These are phyloP conservation scores for Cyclotella distinguenda DNA, from an alignment of 108 stramenopile genomes.

Conservation along the genomic window DNA sequence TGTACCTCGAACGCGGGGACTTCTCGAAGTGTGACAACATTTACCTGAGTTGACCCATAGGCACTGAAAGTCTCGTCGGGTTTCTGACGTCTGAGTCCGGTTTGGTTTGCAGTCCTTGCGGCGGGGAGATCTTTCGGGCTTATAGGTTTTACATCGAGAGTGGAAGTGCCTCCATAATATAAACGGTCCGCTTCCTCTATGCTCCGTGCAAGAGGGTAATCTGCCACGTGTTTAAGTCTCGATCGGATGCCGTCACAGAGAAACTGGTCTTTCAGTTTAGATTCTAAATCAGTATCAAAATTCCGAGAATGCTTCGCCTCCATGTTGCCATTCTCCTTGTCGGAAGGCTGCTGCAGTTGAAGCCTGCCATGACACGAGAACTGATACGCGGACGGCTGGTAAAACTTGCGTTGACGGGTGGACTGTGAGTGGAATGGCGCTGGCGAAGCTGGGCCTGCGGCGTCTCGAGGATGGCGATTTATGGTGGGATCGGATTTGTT, in stretches of 20 bases:
- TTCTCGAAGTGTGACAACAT: constrained; percentile 28
- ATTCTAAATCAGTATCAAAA: constrained; percentile 5
- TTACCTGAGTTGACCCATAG: constrained; percentile 42
- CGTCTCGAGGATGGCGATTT: too few species aligned
- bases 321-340: not conserved
- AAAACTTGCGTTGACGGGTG: constrained; percentile 16
- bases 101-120: too few species aligned
- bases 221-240: constrained; percentile 30
- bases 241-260: constrained; percentile 31
- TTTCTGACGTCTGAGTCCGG: too few species aligned
- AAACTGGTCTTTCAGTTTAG: constrained; percentile 15
- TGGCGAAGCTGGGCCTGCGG: not conserved
- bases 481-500: not conserved
- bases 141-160: constrained; percentile 12
- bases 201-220: constrained; percentile 27
- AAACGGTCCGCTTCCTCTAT: constrained; percentile 37
- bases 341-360: constrained; percentile 11
- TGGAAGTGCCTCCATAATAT: too few species aligned
- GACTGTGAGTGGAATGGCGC: constrained; percentile 20
- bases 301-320: not conserved
- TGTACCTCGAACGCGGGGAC: constrained; percentile 21
- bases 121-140: not conserved
- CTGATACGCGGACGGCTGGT: constrained; percentile 28
- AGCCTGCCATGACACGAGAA: constrained; percentile 40
- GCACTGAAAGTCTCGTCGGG: constrained; percentile 8